Evolutionary conservation across 2,329 filamentous ascomycete genomes (phyloP).

Genomic region (Claviceps cyperi): DNA sequence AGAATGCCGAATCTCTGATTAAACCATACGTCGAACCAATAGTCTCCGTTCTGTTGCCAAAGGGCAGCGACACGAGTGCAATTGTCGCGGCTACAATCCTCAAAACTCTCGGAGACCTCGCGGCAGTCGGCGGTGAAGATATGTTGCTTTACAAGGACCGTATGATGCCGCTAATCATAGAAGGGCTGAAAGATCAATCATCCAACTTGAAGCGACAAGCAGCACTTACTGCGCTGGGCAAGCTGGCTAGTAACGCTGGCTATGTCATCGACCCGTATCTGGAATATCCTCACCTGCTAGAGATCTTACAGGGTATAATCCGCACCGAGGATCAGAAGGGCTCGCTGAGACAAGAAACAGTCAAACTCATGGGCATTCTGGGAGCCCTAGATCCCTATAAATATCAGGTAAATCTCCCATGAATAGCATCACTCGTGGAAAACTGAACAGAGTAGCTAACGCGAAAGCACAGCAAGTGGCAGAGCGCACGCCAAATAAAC

Average conservation of each 20-base stretch:
- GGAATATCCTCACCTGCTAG: constrained; percentile 85
- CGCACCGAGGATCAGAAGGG: constrained; percentile 77
- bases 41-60: constrained; percentile 85
- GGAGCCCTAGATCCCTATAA: constrained; percentile 93
- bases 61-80: constrained; percentile 70
- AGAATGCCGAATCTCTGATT: constrained; percentile 83
- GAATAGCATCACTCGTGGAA: not conserved
- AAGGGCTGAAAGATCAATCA: constrained; percentile 85
- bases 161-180: constrained; percentile 89
- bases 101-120: constrained; percentile 85
- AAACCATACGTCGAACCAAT: constrained; percentile 96
- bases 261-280: constrained; percentile 96
- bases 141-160: constrained; percentile 85
- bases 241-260: constrained; percentile 87
- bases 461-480: constrained; percentile 50
- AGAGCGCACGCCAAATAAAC: constrained; percentile 72
- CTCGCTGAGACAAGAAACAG: constrained; percentile 78
- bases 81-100: constrained; percentile 91
- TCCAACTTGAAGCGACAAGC: constrained; percentile 83
- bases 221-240: constrained; percentile 76
- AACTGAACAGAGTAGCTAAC: constrained; percentile 3
- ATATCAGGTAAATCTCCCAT: constrained; percentile 45
- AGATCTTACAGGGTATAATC: constrained; percentile 86
- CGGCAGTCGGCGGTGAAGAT: constrained; percentile 83
- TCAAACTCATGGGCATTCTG: constrained; percentile 89